A percentile compares a stretch with the other conserved stretches of the same genome.
These are phyloP conservation scores for Phytophthora megakarya DNA, from an alignment of 352 stramenopile species.

Conservation along the genomic window DNA sequence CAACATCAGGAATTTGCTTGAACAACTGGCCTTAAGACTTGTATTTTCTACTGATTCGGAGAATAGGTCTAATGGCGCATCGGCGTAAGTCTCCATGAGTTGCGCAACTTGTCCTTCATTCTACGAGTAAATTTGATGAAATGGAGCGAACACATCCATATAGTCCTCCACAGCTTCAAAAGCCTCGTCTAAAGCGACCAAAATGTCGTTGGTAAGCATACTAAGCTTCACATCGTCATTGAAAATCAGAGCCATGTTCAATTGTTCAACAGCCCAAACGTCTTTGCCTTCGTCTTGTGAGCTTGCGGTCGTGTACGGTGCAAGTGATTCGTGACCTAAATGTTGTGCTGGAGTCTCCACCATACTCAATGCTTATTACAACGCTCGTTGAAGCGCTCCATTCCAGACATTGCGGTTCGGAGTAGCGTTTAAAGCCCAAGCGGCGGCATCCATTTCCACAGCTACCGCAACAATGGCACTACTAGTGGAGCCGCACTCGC, in stretches of 20 bases:
- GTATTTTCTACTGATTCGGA: conserved; percentile 86
- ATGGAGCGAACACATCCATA: conserved; percentile 90
- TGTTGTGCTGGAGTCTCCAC: conserved; percentile 88
- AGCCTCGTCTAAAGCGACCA: conserved; percentile 77
- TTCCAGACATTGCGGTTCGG: conserved; percentile 81
- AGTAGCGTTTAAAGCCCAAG: conserved; percentile 48
- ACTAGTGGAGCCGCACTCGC: conserved; percentile 29
- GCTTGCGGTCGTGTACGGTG: conserved; percentile 79
- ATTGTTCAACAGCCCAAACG: conserved; percentile 74
- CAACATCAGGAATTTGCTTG: conserved; percentile 78
- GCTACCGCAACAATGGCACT: conserved; percentile 64
- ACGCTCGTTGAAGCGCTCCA: conserved; percentile 58
- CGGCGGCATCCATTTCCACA: conserved; percentile 64
- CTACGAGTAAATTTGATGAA: conserved; percentile 80
- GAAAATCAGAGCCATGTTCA: conserved; percentile 81
- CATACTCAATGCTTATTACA: conserved; percentile 88
- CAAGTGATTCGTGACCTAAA: conserved; percentile 77
- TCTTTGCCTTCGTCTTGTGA: conserved; percentile 86
- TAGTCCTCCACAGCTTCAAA: conserved; percentile 89
- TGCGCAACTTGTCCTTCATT: conserved; percentile 81
- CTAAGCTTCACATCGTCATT: conserved; percentile 87
- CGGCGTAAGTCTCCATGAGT: conserved; percentile 72
- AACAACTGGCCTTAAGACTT: conserved; percentile 80
- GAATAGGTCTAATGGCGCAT: conserved; percentile 79
- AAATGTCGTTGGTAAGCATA: conserved; percentile 85